Conservation (phyloP, 805 yeast genomes). For the Cyberlindnera nakhonratchasimensis region DNA sequence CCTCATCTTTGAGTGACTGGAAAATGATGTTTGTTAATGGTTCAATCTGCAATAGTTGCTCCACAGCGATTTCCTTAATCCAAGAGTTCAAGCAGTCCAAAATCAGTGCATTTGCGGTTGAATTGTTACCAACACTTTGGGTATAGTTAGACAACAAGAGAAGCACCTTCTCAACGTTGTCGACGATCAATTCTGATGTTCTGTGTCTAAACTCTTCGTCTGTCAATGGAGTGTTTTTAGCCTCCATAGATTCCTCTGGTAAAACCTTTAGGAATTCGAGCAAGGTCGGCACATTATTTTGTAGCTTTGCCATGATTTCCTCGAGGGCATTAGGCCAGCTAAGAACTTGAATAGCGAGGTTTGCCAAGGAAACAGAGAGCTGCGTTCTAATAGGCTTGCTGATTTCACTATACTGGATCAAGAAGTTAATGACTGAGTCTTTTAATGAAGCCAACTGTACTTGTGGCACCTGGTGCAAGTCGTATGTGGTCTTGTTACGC, state of each 20-base stretch:
- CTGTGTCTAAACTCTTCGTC: conserved; percentile 75
- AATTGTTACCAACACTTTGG: conserved; percentile 28
- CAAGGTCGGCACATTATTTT: conserved; percentile 41
- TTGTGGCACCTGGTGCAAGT: conserved; percentile 70
- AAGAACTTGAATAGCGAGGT: conserved; percentile 72
- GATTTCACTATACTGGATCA: conserved; percentile 43
- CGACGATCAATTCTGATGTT: conserved; percentile 56
- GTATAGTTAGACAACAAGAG: conserved; percentile 55
- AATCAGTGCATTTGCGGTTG: conserved; percentile 40
- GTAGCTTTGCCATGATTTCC: conserved; percentile 57
- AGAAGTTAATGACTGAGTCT: conserved; percentile 57
- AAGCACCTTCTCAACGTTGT: conserved; percentile 68
- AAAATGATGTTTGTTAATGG: conserved; percentile 70
- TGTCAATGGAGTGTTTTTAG: conserved; percentile 70
- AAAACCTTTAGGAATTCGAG: conserved; percentile 80
- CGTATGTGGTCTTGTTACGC: conserved; percentile 79
- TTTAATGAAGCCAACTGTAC: conserved; percentile 59
- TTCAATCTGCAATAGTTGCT: conserved; percentile 56
- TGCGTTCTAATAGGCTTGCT: conserved; percentile 74
- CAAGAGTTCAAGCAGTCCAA: conserved; percentile 83
- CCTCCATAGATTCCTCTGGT: conserved; percentile 87
- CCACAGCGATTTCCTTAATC: conserved; percentile 83
- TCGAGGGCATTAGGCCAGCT: conserved; percentile 69
- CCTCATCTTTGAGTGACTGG: conserved; percentile 51
- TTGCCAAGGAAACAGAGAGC: conserved; percentile 75